These are phyloP conservation scores for Fusarium tjaetaba DNA, from an alignment of 2,329 filamentous ascomycete species.

Conservation along the genomic window DNA sequence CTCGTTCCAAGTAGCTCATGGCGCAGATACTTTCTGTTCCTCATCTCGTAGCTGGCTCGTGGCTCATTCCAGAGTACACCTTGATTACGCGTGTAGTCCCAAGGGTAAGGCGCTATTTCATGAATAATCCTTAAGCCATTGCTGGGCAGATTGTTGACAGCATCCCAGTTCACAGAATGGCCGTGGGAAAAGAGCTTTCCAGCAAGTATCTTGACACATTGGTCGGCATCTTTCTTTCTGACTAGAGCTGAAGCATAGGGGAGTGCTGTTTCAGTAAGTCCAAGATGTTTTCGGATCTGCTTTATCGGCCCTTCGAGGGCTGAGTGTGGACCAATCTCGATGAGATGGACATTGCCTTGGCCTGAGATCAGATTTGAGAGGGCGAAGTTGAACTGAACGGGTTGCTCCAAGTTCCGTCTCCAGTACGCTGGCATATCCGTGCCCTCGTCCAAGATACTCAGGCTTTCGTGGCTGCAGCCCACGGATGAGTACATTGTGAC, in stretches of 20 bases:
- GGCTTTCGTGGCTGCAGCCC: not conserved
- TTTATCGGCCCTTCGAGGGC: not conserved
- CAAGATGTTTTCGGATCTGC: not conserved
- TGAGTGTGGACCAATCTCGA: not conserved
- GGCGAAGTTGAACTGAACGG: not conserved
- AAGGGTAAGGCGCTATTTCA: not conserved
- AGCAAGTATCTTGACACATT: not conserved
- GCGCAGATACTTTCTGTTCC: not conserved
- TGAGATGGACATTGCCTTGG: not conserved
- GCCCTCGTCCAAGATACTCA: fast-evolving
- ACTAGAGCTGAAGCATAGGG: not conserved
- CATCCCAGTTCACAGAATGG: not conserved
- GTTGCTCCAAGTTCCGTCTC: not conserved
- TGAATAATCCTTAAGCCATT: not conserved
- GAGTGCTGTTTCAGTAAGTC: not conserved
- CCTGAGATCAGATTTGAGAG: not conserved
- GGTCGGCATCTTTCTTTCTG: not conserved
- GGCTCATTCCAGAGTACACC: not conserved
- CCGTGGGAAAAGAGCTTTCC: not conserved
- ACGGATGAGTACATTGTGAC: not conserved
- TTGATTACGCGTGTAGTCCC: not conserved
- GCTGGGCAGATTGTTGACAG: not conserved
- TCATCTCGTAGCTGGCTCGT: not conserved
- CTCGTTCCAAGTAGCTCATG: not conserved
- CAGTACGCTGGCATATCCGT: not conserved